These are phyloP conservation scores for Furcasterigmium furcatum DNA, from an alignment of 2,329 filamentous ascomycete species.

Conservation along the genomic window DNA sequence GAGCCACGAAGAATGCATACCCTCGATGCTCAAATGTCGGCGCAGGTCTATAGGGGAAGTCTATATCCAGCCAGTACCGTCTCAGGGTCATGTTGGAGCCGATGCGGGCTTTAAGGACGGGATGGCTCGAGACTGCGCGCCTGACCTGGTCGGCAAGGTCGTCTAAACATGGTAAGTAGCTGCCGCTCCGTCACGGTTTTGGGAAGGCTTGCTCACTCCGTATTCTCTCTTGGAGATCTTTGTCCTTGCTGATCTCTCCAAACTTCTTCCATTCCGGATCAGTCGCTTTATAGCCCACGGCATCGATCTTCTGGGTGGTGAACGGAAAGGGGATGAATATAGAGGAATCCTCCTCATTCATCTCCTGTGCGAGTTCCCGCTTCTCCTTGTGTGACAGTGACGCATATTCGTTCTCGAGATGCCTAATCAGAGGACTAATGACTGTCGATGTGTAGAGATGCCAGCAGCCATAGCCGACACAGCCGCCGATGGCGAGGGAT, in stretches of 20 bases:
- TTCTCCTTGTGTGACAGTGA: constrained; percentile 40
- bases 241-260: constrained; percentile 53
- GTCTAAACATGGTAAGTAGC: constrained; percentile 28
- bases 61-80: constrained; percentile 57
- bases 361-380: constrained; percentile 30
- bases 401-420: constrained; percentile 37
- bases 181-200: constrained; percentile 10
- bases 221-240: constrained; percentile 41
- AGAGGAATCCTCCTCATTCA: constrained; percentile 39
- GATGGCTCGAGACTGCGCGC: constrained; percentile 36
- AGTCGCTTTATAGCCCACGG: constrained; percentile 47
- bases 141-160: constrained; percentile 41
- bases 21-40: constrained; percentile 57
- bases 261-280: constrained; percentile 65
- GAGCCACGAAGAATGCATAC: constrained; percentile 35
- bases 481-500: constrained; percentile 22
- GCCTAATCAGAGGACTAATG: constrained; percentile 39
- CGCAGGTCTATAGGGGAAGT: constrained; percentile 56
- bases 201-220: constrained; percentile 4
- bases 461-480: constrained; percentile 33
- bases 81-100: constrained; percentile 46
- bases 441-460: constrained; percentile 42
- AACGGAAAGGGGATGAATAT: constrained; percentile 62
- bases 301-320: constrained; percentile 45
- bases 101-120: constrained; percentile 36